A percentile compares a stretch with the other conserved stretches of the same genome.
Evolutionary conservation across 2,329 filamentous ascomycete species (phyloP).

Genomic region (Cladophialophora carrionii): DNA sequence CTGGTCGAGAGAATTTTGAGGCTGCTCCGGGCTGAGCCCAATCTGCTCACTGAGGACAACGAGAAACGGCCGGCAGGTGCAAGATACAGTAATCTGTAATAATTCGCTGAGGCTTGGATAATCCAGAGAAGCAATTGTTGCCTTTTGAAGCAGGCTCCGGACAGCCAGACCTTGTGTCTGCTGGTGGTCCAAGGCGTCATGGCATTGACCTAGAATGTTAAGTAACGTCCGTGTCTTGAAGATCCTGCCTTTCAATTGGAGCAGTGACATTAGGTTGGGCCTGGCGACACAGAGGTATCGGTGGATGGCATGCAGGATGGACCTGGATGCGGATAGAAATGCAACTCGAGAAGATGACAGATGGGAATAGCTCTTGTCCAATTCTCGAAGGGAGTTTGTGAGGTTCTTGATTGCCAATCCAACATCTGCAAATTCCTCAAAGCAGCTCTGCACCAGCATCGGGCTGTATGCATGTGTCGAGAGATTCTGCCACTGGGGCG

Average conservation of each 20-base stretch:
- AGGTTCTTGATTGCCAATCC: slow-evolving; percentile 20
- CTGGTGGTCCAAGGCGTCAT: slow-evolving; percentile 2
- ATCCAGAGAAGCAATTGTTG: slow-evolving; percentile 12
- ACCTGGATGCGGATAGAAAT: slow-evolving; percentile 18
- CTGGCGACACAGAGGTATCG: slow-evolving; percentile 14
- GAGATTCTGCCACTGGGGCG: slow-evolving; percentile 49
- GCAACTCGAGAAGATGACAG: slow-evolving; percentile 20
- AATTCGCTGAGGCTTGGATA: slow-evolving; percentile 16
- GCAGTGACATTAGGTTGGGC: slow-evolving; percentile 17
- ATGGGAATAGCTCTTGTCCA: background rate
- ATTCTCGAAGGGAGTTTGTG: slow-evolving; percentile 4
- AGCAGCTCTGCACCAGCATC: slow-evolving; percentile 18
- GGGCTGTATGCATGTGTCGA: slow-evolving; percentile 52
- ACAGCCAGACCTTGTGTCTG: slow-evolving; percentile 21
- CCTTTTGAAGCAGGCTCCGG: slow-evolving; percentile 16
- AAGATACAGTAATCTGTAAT: slow-evolving; percentile 20
- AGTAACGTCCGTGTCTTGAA: slow-evolving; percentile 14
- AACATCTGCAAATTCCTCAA: slow-evolving; percentile 19
- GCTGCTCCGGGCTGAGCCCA: slow-evolving; percentile 14
- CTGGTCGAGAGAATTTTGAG: too few species aligned
- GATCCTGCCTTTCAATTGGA: slow-evolving; percentile 24
- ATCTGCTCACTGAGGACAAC: slow-evolving; percentile 21
- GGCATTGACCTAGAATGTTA: slow-evolving; percentile 13
- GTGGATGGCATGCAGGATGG: slow-evolving; percentile 23
- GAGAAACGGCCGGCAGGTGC: slow-evolving; percentile 17